Percentiles rank a stretch among this genome's conserved stretches.
phyloP scores from a whole-genome alignment of 306 rosid species.

The Mimosa pudica region DNA sequence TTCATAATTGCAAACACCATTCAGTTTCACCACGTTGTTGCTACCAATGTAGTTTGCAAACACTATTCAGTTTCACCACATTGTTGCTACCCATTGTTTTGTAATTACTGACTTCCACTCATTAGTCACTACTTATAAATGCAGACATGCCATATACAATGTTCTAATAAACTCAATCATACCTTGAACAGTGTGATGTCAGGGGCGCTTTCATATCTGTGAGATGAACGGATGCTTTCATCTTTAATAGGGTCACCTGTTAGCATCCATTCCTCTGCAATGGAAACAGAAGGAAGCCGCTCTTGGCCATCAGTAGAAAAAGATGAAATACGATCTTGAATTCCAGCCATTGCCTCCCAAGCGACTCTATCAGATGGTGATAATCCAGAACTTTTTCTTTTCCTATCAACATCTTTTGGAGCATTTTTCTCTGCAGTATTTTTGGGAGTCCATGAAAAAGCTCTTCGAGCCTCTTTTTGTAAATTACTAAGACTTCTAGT shows the following conservation, averaged over 20 bases:
- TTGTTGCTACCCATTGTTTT: conserved; percentile 18
- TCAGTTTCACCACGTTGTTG: not conserved
- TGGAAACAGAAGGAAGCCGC: conserved; percentile 80
- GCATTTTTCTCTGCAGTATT: conserved; percentile 71
- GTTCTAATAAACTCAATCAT: conserved; percentile 33
- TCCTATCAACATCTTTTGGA: conserved; percentile 85
- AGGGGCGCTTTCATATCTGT: conserved; percentile 92
- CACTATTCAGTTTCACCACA: not conserved
- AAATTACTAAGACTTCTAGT: conserved; percentile 87
- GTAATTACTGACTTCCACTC: not conserved
- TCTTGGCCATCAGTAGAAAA: conserved; percentile 91
- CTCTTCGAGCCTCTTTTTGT: conserved; percentile 96
- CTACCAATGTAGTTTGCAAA: conserved; percentile 7
- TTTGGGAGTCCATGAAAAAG: conserved; percentile 95
- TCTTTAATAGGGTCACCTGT: conserved; percentile 80
- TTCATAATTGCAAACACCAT: not conserved
- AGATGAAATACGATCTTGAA: conserved; percentile 76
- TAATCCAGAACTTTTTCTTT: conserved; percentile 95
- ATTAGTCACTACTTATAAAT: conserved; percentile 20
- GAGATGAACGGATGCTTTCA: conserved; percentile 78
- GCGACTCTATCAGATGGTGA: conserved; percentile 88
- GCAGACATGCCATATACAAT: conserved; percentile 8
- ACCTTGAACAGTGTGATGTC: conserved; percentile 95
- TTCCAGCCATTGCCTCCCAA: conserved; percentile 99
- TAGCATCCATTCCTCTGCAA: conserved; percentile 97